Conservation (phyloP, 1,139 yeast species). For the Lizanozyma gosingica region DNA sequence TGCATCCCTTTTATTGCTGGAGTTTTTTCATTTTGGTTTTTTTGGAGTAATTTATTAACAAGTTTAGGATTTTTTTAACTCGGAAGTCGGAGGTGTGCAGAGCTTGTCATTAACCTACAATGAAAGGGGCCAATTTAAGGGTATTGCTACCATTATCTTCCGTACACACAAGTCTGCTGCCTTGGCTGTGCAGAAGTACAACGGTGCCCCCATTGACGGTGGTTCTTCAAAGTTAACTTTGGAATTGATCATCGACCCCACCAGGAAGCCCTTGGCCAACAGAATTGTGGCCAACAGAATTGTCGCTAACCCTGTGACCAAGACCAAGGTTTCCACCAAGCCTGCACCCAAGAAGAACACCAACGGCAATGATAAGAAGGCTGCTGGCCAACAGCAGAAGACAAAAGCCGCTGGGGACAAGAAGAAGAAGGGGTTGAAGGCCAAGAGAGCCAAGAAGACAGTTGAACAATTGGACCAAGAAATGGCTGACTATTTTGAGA, state of each 20-base stretch:
- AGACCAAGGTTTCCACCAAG: conserved; percentile 7
- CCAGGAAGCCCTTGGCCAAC: conserved; percentile 64
- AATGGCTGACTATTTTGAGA: conserved; percentile 77
- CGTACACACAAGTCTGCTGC: conserved; percentile 56
- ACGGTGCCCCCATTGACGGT: conserved; percentile 89
- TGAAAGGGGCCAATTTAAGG: conserved; percentile 84
- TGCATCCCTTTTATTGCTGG: conserved; percentile 2
- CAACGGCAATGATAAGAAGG: conserved; percentile 15
- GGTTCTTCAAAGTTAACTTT: conserved; percentile 66
- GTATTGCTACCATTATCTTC: conserved; percentile 83
- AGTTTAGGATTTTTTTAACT: conserved; percentile 75
- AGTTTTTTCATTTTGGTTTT: conserved; percentile 3
- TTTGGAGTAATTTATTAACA: conserved; percentile 5
- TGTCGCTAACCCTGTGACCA: conserved; percentile 16
- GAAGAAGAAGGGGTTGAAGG: conserved; percentile 23
- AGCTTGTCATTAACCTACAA: conserved; percentile 70
- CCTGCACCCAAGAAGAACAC: conserved; percentile 5
- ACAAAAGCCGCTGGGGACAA: conserved; percentile 15
- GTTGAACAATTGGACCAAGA: conserved; percentile 89
- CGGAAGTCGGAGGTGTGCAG: conserved; percentile 80
- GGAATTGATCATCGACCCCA: conserved; percentile 82
- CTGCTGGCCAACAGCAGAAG: conserved; percentile 13
- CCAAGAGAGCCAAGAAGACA: conserved; percentile 58
- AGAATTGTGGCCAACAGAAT: conserved; percentile 50
- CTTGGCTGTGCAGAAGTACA: conserved; percentile 64